phyloP scores from a whole-genome alignment of 257 asterid species.

The Marsdenia floribunda region DNA sequence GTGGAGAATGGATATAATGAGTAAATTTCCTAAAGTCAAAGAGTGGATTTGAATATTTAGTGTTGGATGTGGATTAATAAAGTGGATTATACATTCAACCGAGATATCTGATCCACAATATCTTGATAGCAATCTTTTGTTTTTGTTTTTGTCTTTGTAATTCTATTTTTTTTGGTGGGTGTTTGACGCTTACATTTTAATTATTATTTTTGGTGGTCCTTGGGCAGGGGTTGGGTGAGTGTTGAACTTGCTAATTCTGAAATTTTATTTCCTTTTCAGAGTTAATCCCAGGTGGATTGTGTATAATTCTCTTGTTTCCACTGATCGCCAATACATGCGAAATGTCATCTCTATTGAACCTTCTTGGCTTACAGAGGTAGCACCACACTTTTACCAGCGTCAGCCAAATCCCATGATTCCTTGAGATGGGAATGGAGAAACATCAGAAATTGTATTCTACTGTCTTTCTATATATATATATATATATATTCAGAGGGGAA shows the following conservation, averaged over 20 bases:
- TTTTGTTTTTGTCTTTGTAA: neutral
- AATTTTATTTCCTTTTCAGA: conserved; percentile 33
- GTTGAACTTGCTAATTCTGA: neutral
- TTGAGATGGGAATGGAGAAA: conserved; percentile 15
- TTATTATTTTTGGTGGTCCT: no score
- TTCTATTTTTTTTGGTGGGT: no score
- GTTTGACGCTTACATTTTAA: no score
- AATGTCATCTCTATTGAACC: conserved; percentile 84
- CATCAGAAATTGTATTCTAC: neutral
- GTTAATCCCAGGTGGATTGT: conserved; percentile 91
- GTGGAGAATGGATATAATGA: no score
- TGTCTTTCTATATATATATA: no score
- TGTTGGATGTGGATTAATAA: no score
- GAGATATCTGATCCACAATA: no score
- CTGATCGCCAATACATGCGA: conserved; percentile 95
- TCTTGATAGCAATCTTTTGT: neutral
- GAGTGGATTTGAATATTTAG: no score
- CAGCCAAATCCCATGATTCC: conserved; percentile 42
- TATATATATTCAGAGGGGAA: no score
- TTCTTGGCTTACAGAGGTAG: conserved; percentile 80
- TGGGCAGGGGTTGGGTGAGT: neutral
- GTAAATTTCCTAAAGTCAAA: no score
- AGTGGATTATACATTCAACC: no score
- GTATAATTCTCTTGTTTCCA: conserved; percentile 81
- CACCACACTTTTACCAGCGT: conserved; percentile 84